These are phyloP conservation scores for Didymella lethalis DNA, from an alignment of 2,329 filamentous ascomycete genomes.

Conservation along the genomic window DNA sequence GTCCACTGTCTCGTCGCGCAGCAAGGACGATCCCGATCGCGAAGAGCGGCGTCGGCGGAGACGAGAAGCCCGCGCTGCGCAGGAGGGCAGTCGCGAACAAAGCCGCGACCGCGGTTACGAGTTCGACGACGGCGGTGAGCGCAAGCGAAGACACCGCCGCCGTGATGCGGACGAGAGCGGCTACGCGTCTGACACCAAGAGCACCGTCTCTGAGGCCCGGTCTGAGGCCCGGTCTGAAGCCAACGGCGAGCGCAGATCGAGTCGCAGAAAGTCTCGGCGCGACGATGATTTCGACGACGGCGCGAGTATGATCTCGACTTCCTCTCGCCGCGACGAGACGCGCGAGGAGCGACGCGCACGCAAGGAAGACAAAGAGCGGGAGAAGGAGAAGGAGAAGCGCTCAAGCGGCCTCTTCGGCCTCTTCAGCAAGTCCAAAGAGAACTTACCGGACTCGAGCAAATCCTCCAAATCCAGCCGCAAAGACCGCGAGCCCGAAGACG, in stretches of 20 bases:
- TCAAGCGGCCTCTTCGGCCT: constrained; percentile 57
- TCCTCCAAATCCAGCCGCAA: constrained; percentile 45
- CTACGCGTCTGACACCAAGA: constrained; percentile 53
- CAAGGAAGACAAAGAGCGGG: constrained; percentile 34
- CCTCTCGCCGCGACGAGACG: constrained; percentile 46
- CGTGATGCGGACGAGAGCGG: constrained; percentile 44
- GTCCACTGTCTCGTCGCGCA: constrained; percentile 34
- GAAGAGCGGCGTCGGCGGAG: constrained; percentile 42
- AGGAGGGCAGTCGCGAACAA: constrained; percentile 38
- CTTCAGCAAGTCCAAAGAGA: constrained; percentile 57
- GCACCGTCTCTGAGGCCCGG: constrained; percentile 49
- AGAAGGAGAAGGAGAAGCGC: constrained; percentile 53
- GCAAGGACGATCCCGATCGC: constrained; percentile 41
- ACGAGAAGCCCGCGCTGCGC: constrained; percentile 27
- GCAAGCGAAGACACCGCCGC: constrained; percentile 47
- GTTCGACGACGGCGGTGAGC: constrained; percentile 41
- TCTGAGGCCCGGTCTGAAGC: constrained; percentile 50
- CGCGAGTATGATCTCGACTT: constrained; percentile 52
- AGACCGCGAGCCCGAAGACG: constrained; percentile 42
- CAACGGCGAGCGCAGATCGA: constrained; percentile 49
- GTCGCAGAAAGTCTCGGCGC: constrained; percentile 52
- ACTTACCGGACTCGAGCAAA: constrained; percentile 43
- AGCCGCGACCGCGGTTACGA: constrained; percentile 49
- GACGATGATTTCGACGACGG: constrained; percentile 54
- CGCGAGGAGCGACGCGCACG: constrained; percentile 45